Percentiles rank a stretch among this genome's conserved stretches.
Evolutionary conservation across 2,329 filamentous ascomycete genomes (phyloP).

Genomic region (Fusarium sublunatum): DNA sequence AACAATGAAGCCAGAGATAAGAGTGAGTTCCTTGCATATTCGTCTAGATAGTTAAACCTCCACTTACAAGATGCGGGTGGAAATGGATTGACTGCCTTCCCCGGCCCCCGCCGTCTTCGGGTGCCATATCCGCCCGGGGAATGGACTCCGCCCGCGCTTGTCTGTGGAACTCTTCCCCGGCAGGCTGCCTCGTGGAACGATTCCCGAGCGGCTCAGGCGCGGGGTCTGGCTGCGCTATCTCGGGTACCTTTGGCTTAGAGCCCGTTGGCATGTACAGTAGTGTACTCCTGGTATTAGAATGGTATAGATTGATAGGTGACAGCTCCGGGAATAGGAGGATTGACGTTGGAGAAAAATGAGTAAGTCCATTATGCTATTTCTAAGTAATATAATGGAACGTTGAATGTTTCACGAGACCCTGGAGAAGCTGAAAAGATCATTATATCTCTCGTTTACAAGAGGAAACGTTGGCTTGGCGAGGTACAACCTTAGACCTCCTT

Average conservation of each 20-base stretch:
- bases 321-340: conserved; percentile 26
- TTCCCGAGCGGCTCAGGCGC: conserved; percentile 35
- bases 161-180: conserved; percentile 10
- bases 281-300: background rate
- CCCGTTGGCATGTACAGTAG: conserved; percentile 31
- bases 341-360: background rate
- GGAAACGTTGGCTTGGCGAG: background rate
- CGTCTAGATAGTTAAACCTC: background rate
- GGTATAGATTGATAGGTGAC: conserved; percentile 13
- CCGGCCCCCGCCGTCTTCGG: conserved; percentile 10
- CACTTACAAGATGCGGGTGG: conserved; percentile 1
- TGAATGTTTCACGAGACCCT: conserved; percentile 1
- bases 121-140: conserved; percentile 13
- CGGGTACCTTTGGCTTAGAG: conserved; percentile 25
- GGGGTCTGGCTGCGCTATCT: conserved; percentile 42
- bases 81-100: conserved; percentile 15
- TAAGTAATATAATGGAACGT: background rate
- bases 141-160: conserved; percentile 1
- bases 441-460: too few species aligned
- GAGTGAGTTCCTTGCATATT: conserved; percentile 17
- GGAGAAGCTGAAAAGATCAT: background rate
- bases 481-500: conserved; percentile 10
- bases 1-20: background rate
- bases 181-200: conserved; percentile 34
- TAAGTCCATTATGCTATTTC: background rate